A percentile compares a stretch with the other conserved stretches of the same genome.
phyloP scores from a whole-genome alignment of 441 rosid genomes.

The Hura crepitans region DNA sequence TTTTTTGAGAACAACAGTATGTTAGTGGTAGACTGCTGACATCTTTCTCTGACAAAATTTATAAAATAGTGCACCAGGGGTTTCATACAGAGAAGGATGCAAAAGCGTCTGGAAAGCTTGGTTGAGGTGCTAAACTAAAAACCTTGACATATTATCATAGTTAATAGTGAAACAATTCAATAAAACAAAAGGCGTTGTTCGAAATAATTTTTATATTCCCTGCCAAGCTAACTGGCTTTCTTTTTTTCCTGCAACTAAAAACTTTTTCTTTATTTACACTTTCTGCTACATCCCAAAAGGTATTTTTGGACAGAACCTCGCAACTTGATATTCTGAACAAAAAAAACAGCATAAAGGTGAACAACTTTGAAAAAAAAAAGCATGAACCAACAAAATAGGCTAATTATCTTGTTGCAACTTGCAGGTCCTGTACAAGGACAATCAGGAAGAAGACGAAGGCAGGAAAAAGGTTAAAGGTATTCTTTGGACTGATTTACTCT shows the following conservation, averaged over 20 bases:
- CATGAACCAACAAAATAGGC: not conserved
- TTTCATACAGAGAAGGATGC: constrained; percentile 77
- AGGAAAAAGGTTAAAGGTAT: constrained; percentile 38
- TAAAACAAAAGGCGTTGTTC: not conserved
- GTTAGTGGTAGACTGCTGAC: not conserved
- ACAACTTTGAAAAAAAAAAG: not conserved
- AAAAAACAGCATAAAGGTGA: not conserved
- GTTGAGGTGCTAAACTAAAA: constrained; percentile 53
- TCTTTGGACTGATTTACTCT: constrained; percentile 10
- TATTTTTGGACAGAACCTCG: constrained; percentile 4
- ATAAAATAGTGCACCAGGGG: constrained; percentile 65
- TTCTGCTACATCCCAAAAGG: not conserved
- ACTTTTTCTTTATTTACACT: not conserved
- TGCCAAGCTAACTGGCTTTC: not conserved
- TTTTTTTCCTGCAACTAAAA: not conserved
- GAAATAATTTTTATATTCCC: not conserved
- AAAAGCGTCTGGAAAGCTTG: constrained; percentile 59
- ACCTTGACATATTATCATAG: constrained; percentile 7
- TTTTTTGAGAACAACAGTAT: not conserved
- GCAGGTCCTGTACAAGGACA: constrained; percentile 52
- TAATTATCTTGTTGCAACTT: constrained; percentile 25
- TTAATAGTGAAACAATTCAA: not conserved
- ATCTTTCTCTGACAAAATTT: constrained; percentile 23
- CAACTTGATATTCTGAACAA: constrained; percentile 9
- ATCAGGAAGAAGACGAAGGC: constrained; percentile 33